Evolutionary conservation across 768 basidiomycete species (phyloP), one percentile per base, ranked within the genome.

Genomic region (Kwoniella pini): DNA sequence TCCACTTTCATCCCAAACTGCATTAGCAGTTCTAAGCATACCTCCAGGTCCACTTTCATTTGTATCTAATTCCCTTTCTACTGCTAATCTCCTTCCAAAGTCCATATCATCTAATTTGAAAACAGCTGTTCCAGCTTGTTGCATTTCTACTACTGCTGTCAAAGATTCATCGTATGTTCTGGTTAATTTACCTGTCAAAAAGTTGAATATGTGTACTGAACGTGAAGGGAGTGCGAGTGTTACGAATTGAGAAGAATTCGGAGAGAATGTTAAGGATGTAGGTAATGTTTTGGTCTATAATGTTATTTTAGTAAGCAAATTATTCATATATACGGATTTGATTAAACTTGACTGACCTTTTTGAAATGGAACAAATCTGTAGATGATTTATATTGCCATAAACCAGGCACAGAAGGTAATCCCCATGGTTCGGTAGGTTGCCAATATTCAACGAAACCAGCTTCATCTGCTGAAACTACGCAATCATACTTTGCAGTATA

Each of bases 91-190:
- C 57, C 95, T 83, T n/a, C 95, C 93, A 72, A 99, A 97, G 77
- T 99, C 96, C 96, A 99, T 99, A 79, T 97, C 93, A 54, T 99
- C 96, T 17, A 98, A 86, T 69, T 86, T 88, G 79, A 88, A 90
- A 19, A 91, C 84, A 0, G 90, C 88, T 3, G 96, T 96, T 0
- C 93, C 95, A 1, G 93, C 94, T 77, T 98, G 96, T 77, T 99
- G 96, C 93, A 99, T 97, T 78, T 97, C 94, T 75, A 95, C 91
- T 38, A 94, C 89, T 0, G 96, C 94, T 27, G 84, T 81, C 5
- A 98, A 83, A 0, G 90, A 91, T 79, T 99, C 96, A 64, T 99
- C 96, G 76, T 97, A 99, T 75, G 90, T 91, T 19, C 95, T 87
- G 15, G 85, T 87, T 66, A 97, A 81, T 74, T 94, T 96, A 6